Conservation (phyloP, 2,329 filamentous ascomycete species). For the Cercospora beticola region DNA sequence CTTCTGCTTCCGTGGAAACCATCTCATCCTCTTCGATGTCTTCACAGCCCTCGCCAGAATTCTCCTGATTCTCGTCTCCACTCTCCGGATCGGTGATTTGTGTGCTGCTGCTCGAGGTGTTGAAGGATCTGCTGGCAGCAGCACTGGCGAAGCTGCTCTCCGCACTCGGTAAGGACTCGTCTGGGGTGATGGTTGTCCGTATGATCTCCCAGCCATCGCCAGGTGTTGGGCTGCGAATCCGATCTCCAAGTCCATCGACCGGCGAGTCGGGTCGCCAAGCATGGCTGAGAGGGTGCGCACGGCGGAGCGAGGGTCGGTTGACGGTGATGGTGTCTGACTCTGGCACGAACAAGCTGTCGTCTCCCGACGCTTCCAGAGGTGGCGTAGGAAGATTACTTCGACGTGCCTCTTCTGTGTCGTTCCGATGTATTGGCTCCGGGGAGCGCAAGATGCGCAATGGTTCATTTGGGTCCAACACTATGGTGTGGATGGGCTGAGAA, state of each 20-base stretch:
- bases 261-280: slow-evolving; percentile 34
- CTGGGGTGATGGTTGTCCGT: slow-evolving; percentile 74
- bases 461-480: slow-evolving; percentile 18
- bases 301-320: slow-evolving; percentile 9
- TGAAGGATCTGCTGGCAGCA: slow-evolving; percentile 53
- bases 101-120: slow-evolving; percentile 33
- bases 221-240: slow-evolving; percentile 75
- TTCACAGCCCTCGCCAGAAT: slow-evolving; percentile 45
- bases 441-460: slow-evolving; percentile 24
- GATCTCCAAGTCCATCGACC: slow-evolving; percentile 79
- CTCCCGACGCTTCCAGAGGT: slow-evolving; percentile 24
- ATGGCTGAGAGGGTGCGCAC: slow-evolving; percentile 34
- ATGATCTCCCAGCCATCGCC: slow-evolving; percentile 74
- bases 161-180: slow-evolving; percentile 75
- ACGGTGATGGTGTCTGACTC: slow-evolving; percentile 14
- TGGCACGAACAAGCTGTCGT: slow-evolving; percentile 27
- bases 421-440: slow-evolving; percentile 18
- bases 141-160: slow-evolving; percentile 79
- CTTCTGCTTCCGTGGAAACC: slow-evolving; percentile 33
- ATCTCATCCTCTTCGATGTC: slow-evolving; percentile 41
- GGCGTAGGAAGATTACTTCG: slow-evolving; percentile 23
- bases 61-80: slow-evolving; percentile 37
- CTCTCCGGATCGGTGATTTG: slow-evolving; percentile 37
- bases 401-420: slow-evolving; percentile 8
- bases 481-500: slow-evolving; percentile 11